Evolutionary conservation across 495 filamentous ascomycete genomes (phyloP).

Genomic region (Talaromyces trachyspermus): DNA sequence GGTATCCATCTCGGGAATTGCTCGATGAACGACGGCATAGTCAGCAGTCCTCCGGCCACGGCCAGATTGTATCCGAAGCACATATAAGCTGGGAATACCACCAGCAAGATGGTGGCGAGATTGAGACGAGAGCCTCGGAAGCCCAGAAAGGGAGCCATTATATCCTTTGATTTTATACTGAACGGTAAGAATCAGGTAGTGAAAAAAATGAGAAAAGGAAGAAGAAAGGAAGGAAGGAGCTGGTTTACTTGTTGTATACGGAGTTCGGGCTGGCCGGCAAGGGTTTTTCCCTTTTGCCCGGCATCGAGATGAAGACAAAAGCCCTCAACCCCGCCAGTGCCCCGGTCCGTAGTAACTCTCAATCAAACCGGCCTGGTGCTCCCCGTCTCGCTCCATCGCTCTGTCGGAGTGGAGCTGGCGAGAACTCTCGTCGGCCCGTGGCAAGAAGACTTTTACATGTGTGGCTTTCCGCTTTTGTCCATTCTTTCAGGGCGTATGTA

Average conservation of each 20-base stretch:
- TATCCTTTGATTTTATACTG: not conserved
- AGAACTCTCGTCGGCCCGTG: no score
- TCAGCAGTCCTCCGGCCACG: constrained; percentile 35
- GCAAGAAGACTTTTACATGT: no score
- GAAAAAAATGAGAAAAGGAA: not conserved
- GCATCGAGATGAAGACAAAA: no score
- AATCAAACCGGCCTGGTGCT: no score
- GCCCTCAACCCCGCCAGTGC: no score
- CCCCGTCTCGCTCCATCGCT: no score
- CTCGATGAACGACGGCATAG: constrained; percentile 30
- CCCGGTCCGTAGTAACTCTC: no score
- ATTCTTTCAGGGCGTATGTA: no score
- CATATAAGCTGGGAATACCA: constrained; percentile 40
- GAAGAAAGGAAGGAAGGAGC: not conserved
- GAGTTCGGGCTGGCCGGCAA: no score
- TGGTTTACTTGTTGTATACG: not conserved
- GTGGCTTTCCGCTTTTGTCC: no score
- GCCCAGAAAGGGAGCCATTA: constrained; percentile 14
- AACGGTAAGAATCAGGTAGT: not conserved
- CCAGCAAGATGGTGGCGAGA: constrained; percentile 26
- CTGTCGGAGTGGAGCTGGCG: no score
- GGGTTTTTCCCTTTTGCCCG: no score
- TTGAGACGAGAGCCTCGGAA: constrained; percentile 28
- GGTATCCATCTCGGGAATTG: constrained; percentile 49
- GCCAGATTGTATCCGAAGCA: constrained; percentile 48